phyloP scores from a whole-genome alignment of 169 alveolate species.

The Theileria orientalis region DNA sequence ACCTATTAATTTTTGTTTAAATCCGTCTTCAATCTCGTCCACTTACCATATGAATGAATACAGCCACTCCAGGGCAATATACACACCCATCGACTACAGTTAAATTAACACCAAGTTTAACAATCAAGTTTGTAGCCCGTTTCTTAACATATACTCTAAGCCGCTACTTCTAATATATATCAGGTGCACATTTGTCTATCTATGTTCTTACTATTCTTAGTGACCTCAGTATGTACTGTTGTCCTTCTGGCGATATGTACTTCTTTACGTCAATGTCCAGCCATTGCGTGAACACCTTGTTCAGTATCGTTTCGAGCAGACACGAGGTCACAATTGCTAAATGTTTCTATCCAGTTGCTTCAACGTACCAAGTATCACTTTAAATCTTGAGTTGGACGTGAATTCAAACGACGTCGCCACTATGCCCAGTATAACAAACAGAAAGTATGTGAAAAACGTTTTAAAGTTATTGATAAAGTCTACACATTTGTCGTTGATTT shows the following conservation, averaged over 20 bases:
- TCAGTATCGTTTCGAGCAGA: constrained; percentile 18
- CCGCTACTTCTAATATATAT: no score
- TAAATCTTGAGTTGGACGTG: constrained; percentile 18
- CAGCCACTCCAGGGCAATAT: constrained; percentile 6
- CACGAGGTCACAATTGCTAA: constrained; percentile 34
- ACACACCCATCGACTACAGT: constrained; percentile 16
- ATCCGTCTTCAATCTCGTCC: not conserved
- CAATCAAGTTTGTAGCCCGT: constrained; percentile 4
- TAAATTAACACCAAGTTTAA: not conserved
- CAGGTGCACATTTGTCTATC: no score
- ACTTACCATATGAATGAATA: constrained; percentile 20
- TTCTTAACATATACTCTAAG: no score
- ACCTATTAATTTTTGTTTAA: not conserved
- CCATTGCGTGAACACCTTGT: constrained; percentile 11
- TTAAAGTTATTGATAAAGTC: constrained; percentile 56
- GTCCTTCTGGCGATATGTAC: not conserved
- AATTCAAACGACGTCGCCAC: constrained; percentile 45
- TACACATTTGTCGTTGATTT: no score
- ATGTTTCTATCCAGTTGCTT: not conserved
- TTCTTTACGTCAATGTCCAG: constrained; percentile 3
- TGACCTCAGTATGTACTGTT: not conserved
- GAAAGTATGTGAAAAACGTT: constrained; percentile 25
- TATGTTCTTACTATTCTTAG: not conserved
- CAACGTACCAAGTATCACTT: not conserved
- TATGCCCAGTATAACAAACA: constrained; percentile 26